A percentile compares a stretch with the other conserved stretches of the same genome.
Evolutionary conservation across 345 rosid species (phyloP).

Genomic region (Aquilaria malaccensis): DNA sequence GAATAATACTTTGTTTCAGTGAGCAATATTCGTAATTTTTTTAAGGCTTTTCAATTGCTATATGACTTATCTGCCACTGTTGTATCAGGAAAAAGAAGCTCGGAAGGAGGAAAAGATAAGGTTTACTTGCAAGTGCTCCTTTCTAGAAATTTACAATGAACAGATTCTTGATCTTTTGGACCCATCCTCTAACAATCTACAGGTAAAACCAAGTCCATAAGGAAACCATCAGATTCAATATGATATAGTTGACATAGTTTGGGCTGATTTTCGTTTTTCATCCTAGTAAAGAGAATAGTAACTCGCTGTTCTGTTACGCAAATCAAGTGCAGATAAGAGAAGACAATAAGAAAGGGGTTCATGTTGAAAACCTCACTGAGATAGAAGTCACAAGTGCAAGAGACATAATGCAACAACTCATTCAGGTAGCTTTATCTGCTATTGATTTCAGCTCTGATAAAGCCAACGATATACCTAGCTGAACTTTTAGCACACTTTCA

Average conservation of each 20-base stretch:
- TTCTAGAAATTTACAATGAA: constrained; percentile 95
- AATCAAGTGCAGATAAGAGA: constrained; percentile 63
- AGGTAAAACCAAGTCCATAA: constrained; percentile 34
- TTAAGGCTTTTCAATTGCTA: too few relatives aligned
- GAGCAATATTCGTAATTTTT: too few relatives aligned
- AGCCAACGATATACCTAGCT: too few relatives aligned
- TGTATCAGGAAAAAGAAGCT: constrained; percentile 70
- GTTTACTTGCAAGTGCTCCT: constrained; percentile 86
- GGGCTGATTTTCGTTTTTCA: too few relatives aligned
- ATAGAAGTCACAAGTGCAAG: constrained; percentile 81
- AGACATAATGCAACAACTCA: constrained; percentile 84
- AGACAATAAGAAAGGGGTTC: constrained; percentile 84
- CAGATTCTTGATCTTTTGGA: constrained; percentile 97
- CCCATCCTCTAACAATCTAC: constrained; percentile 75
- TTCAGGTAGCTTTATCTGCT: constrained; percentile 41
- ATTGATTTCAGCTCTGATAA: not conserved
- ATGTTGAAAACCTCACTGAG: constrained; percentile 95
- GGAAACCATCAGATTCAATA: not conserved
- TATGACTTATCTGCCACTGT: constrained; percentile 2
- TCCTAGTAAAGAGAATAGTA: too few relatives aligned
- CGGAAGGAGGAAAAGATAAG: constrained; percentile 80
- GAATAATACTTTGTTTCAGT: too few relatives aligned
- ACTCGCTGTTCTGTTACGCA: not conserved
- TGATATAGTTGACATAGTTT: too few relatives aligned
- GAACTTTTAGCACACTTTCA: too few relatives aligned